Conservation (phyloP, 2,329 filamentous ascomycete species). For the Parastagonospora nodorum region DNA sequence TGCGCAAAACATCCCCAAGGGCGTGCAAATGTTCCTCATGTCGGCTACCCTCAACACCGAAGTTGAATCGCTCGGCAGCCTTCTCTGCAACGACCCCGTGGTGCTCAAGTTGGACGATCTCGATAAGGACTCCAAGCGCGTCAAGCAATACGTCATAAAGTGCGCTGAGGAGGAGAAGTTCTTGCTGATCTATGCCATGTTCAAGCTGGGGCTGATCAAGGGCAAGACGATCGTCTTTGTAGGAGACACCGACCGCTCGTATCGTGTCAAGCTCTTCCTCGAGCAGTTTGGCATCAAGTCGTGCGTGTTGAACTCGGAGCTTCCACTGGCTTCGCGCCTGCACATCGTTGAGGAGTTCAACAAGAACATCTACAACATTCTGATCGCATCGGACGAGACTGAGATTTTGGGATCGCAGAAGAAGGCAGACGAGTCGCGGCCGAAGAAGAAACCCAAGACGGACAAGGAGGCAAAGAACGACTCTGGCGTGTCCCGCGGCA, state of each 20-base stretch:
- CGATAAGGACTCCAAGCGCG: constrained; percentile 74
- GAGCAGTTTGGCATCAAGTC: constrained; percentile 96
- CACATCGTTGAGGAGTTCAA: constrained; percentile 99
- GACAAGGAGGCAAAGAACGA: constrained; percentile 73
- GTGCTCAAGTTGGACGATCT: constrained; percentile 82
- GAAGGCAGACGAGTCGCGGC: constrained; percentile 45
- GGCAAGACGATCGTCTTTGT: constrained; percentile 89
- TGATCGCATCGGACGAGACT: constrained; percentile 92
- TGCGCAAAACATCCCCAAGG: constrained; percentile 76
- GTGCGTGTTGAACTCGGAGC: constrained; percentile 90
- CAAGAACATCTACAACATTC: constrained; percentile 94
- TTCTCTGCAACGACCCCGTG: constrained; percentile 83
- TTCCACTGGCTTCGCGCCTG: constrained; percentile 89
- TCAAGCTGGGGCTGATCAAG: constrained; percentile 91
- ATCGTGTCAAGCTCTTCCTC: constrained; percentile 90
- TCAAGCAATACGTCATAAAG: constrained; percentile 88
- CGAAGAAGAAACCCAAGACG: constrained; percentile 63
- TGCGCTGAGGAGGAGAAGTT: constrained; percentile 99
- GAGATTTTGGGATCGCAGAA: constrained; percentile 71
- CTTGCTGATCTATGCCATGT: constrained; percentile 87
- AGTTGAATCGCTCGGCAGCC: constrained; percentile 79
- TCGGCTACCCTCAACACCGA: constrained; percentile 90
- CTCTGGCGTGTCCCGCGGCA: constrained; percentile 92
- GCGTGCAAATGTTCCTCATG: constrained; percentile 89
- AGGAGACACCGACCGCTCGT: constrained; percentile 84